Base-by-base conservation (phyloP, 2,329 filamentous ascomycete species). In the Claviceps cyperi region DNA sequence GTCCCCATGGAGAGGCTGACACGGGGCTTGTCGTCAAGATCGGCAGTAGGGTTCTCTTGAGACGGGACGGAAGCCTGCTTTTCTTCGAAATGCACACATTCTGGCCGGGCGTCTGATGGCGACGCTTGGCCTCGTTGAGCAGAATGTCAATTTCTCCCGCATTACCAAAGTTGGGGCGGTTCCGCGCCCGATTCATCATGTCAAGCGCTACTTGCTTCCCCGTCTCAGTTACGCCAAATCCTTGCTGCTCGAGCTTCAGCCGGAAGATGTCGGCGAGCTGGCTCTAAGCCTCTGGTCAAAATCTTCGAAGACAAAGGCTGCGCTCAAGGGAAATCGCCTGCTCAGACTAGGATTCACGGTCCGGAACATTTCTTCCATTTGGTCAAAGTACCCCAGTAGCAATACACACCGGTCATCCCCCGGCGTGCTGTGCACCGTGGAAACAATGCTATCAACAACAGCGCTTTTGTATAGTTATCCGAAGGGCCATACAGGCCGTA, bases 361-460 rank as follows among this genome's bases (percentile, higher is more conserved):
- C n/a, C 80, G 77, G 53, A 88, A 81, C 83, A 89, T 87, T 0
- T 74, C 66, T 48, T 78, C 71, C 78, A 90, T 84, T 54, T 83
- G 70, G 0, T 81, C 76, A 46, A 78, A 73, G 63, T 89, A 89
- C 0, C 85, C 85, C 0, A 87, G 68, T 0, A 89, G 68, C 0
- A 89, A 67, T 0, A 89, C 81, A 53, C 83, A 88, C 3, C 82
- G 75, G 60, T 89, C 83, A 28, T 88, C 83, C 0, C 83, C 81
- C 0, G 81, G 77, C 0, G 74, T 74, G 53, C 76, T 83, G 52
- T 89, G 84, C 0, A 89, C 76, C 55, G 86, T 80, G 0, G 82
- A 80, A 0, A 88, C 84, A 13, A 88, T 80, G 0, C 82, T 87
- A 56, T 89, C 84, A 3, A 88, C 72, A 1, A 86, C 81, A 0